Percentiles rank a stretch among this genome's conserved stretches.
These are phyloP conservation scores for Rhodotorula paludigena DNA, from an alignment of 768 basidiomycete genomes.

Conservation along the genomic window DNA sequence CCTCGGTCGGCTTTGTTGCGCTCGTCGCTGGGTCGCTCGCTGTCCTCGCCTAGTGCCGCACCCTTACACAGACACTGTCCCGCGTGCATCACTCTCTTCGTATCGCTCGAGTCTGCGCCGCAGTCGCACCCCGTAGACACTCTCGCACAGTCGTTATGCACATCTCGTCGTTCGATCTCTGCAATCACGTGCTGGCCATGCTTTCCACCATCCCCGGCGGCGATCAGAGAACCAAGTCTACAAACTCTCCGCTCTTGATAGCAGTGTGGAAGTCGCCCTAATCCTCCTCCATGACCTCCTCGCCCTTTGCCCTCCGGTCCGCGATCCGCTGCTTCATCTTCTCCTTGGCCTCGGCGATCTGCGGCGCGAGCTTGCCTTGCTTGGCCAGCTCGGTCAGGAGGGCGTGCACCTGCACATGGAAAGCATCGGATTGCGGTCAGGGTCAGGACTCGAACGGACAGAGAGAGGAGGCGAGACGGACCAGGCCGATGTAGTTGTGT, in stretches of 20 bases:
- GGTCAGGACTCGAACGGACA: background rate
- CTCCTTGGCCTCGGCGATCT: conserved; percentile 50
- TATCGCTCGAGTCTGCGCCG: too few relatives aligned
- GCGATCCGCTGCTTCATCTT: conserved; percentile 52
- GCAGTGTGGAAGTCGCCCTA: too few relatives aligned
- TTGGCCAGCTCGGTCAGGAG: conserved; percentile 69
- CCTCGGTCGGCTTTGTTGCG: conserved; percentile 9
- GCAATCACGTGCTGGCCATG: too few relatives aligned
- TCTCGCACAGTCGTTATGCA: too few relatives aligned
- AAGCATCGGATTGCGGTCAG: background rate
- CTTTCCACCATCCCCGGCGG: too few relatives aligned
- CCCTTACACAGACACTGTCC: too few relatives aligned
- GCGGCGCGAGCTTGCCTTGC: conserved; percentile 56
- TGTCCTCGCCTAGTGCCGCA: conserved; percentile 16
- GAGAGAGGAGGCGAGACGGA: background rate
- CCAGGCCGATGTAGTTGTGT: conserved; percentile 72
- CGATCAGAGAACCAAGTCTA: too few relatives aligned
- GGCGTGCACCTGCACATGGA: conserved; percentile 51
- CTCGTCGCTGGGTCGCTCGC: conserved; percentile 15
- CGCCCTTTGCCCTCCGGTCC: conserved; percentile 48
- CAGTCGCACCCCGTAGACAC: too few relatives aligned
- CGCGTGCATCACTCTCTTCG: too few relatives aligned
- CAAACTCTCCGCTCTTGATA: too few relatives aligned
- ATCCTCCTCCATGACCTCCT: conserved; percentile 24
- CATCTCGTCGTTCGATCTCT: too few relatives aligned